Base-by-base conservation (phyloP, 1,284 basidiomycete genomes). In the Neonothopanus nambi region DNA sequence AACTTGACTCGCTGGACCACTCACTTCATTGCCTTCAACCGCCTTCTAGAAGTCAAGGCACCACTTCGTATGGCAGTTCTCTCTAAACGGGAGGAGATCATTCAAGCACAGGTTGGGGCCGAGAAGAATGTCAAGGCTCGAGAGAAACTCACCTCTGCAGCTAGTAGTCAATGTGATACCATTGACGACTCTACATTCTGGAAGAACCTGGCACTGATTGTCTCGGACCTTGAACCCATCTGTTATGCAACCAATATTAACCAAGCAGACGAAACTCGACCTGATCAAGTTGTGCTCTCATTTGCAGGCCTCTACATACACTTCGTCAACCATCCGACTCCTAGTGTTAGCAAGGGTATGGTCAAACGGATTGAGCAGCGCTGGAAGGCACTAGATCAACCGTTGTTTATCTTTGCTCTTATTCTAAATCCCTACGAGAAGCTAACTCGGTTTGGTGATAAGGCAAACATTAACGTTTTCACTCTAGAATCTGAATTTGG, bases 1-100 rank as follows among this genome's bases (percentile, higher is more conserved):
- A 68, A 68, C 44, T 53, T 67, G 41, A 68, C 62, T 3, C 56
- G 57, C 2, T 68, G 64, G 64, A 62, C 56, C 0, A 68, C 64
- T 2, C 65, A 66, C 46, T 64, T 60, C 28, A 51, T 63, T 44
- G 56, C 65, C 4, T 68, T 65, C 47, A 46, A 56, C 24, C 58
- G 56, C 17, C 51, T 67, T 26, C 15, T 37, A 13, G 37, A 53
- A 6, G 52, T 67, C 41, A 63, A 63, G 41, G 54, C 52, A 40
- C 18, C 62, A 11, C 43, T 65, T 23, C 55, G 52, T 5, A 44
- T 28, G 2, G 60, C 67, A 20, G 66, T 61, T 1, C 58, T 60
- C 8, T 53, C 46, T 30, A 20, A 26, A 1, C 62, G 55, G n/a
- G 6, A 60, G 0, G 60, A 65, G 5, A 64, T 68, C 21, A 56